Evolutionary conservation across 2,329 filamentous ascomycete genomes (phyloP).

Genomic region (Penicillium expansum): DNA sequence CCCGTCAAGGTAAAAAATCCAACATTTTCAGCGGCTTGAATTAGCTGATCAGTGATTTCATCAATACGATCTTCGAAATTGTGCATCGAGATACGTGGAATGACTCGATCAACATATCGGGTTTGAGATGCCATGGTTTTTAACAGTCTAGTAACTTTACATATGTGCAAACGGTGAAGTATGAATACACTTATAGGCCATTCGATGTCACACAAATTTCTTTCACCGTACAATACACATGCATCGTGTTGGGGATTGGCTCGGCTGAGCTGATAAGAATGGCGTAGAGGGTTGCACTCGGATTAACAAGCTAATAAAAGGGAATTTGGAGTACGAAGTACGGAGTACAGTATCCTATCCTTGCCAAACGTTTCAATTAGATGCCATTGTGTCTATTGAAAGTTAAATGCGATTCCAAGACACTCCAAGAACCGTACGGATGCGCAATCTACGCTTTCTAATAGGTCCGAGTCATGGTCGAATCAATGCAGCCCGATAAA

Average conservation of each 20-base stretch:
- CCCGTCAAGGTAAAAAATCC: constrained; percentile 61
- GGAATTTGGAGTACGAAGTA: not conserved
- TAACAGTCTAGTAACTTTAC: not conserved
- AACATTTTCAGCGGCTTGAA: constrained; percentile 55
- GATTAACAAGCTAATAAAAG: not conserved
- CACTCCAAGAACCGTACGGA: not conserved
- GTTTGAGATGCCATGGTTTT: constrained; percentile 24
- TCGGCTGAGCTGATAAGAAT: constrained; percentile 33
- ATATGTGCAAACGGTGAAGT: not conserved
- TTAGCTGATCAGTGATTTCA: constrained; percentile 53
- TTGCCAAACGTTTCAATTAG: not conserved
- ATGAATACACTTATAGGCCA: not conserved
- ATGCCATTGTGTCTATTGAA: not conserved
- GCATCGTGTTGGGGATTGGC: constrained; percentile 1
- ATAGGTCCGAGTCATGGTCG: not conserved
- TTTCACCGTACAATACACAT: not conserved
- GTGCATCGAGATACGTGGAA: constrained; percentile 54
- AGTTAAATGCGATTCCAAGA: not conserved
- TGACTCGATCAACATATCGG: constrained; percentile 44
- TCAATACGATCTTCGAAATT: constrained; percentile 55
- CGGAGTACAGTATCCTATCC: too few relatives aligned
- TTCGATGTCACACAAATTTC: not conserved
- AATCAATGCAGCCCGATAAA: not conserved
- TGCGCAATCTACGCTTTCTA: not conserved
- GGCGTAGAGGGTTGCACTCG: constrained; percentile 20